Evolutionary conservation across 306 rosid species (phyloP).

Genomic region (Corylus americana): DNA sequence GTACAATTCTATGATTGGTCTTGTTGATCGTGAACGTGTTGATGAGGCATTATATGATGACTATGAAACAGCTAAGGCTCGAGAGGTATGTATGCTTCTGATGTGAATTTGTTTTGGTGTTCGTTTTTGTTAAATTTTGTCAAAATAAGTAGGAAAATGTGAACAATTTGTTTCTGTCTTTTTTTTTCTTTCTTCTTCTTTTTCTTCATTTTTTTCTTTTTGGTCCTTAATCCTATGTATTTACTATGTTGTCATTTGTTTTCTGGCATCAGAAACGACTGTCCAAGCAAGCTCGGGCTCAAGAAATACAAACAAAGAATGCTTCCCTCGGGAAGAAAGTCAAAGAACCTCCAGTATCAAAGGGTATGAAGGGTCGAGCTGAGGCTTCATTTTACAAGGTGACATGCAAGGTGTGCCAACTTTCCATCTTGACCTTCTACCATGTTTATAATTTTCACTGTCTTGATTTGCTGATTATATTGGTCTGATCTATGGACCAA

Average conservation of each 20-base stretch:
- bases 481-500: neutral
- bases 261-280: constrained; percentile 61
- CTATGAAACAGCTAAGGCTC: constrained; percentile 84
- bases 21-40: constrained; percentile 85
- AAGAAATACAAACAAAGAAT: constrained; percentile 81
- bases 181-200: neutral
- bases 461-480: constrained; percentile 13
- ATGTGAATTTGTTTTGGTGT: neutral
- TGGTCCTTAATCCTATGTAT: neutral
- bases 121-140: neutral
- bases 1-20: constrained; percentile 95
- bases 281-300: constrained; percentile 85
- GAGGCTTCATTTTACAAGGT: constrained; percentile 96
- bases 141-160: neutral
- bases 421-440: constrained; percentile 27
- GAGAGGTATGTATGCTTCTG: constrained; percentile 61
- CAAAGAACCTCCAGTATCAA: constrained; percentile 62
- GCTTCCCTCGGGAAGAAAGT: constrained; percentile 77
- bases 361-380: constrained; percentile 76
- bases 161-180: neutral
- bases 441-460: constrained; percentile 10
- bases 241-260: constrained; percentile 7
- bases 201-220: neutral
- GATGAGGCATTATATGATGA: constrained; percentile 82
- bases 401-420: constrained; percentile 72